Conservation (phyloP, 768 basidiomycete species). For the Tricholoma terreum region DNA sequence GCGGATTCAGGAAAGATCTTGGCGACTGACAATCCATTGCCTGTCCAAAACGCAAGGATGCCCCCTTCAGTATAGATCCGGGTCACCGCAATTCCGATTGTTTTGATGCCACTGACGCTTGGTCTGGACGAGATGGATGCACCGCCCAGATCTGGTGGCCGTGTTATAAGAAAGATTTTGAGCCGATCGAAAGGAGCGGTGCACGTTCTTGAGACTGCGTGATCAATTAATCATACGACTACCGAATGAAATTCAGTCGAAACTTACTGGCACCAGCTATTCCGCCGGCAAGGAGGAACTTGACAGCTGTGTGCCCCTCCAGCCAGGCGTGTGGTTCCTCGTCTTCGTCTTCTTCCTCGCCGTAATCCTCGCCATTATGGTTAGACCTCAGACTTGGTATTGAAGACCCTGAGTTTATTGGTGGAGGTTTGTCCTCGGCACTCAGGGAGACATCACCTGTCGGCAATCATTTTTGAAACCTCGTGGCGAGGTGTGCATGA, state of each 20-base stretch:
- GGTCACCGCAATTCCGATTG: conserved; percentile 68
- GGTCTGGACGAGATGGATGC: conserved; percentile 41
- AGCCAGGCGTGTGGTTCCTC: conserved; percentile 60
- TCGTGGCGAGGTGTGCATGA: too few relatives aligned
- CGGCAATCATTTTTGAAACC: neutral
- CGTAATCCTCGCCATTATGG: conserved; percentile 43
- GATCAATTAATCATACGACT: conserved; percentile 34
- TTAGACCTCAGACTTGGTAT: conserved; percentile 17
- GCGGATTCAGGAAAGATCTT: conserved; percentile 99
- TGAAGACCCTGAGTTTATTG: conserved; percentile 13
- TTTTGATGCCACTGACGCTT: conserved; percentile 51
- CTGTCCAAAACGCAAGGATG: conserved; percentile 94
- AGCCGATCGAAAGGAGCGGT: conserved; percentile 98
- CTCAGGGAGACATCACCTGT: conserved; percentile 77
- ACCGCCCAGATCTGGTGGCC: conserved; percentile 70
- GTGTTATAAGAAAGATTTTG: conserved; percentile 94
- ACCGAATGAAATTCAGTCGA: conserved; percentile 24
- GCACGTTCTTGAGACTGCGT: conserved; percentile 86
- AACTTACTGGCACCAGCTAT: conserved; percentile 86
- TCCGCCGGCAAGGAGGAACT: conserved; percentile 91
- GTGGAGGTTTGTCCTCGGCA: conserved; percentile 67
- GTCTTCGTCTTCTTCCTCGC: conserved; percentile 54
- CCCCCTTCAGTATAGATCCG: conserved; percentile 91
- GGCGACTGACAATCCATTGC: conserved; percentile 87
- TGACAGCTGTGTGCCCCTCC: conserved; percentile 71